Evolutionary conservation across 257 asterid species (phyloP), one percentile per base, ranked within the genome.

Genomic region (Przewalskia tangutica): DNA sequence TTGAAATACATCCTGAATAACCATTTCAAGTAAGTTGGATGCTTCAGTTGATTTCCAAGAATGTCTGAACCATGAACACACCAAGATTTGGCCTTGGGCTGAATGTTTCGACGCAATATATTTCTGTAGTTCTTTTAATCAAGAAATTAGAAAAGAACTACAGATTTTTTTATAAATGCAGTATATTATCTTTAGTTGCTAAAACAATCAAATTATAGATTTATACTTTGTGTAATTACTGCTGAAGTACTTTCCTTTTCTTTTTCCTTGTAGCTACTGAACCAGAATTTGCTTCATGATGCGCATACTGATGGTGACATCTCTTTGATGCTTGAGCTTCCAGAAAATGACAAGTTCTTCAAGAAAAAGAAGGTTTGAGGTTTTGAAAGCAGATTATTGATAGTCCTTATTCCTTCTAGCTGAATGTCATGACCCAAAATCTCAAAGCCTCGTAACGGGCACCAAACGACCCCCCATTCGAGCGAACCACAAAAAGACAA

Each of bases 351-450:
- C 76, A 90, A 88, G 83, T 88, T 91, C 13, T 88, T 89, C 65
- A 87, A 81, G 68, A 92, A 85, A 80, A 93, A 91, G 89, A 91
- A 88, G 98, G 98, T 92, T 79, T n/a, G 81, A 17, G 36, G 5
- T 32, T 50, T 56, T 18, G 20, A 18, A 27, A 50, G 46, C 54
- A 81, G 54, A 40, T 70, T n/a, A 36, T 9, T 46, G 44, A 48
- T 73, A 48, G 7, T 73, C 79, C 60, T 73, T 73, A 48, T 48
- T 73, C 60, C 60, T 73, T 73, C 60, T 13, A 48, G 40, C 7
- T 71, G 36, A 5, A 20, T 6, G 48, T 34, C 13, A 16, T n/a
- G 20, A 65, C 20, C 7, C 48, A 65, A 14, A 65, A 65, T 65
- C 73, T n/a, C 48, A 65, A 65, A 65, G 12, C 73, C 13, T 34